phyloP scores from a whole-genome alignment of 768 basidiomycete genomes.

The Suillus hirtellus region DNA sequence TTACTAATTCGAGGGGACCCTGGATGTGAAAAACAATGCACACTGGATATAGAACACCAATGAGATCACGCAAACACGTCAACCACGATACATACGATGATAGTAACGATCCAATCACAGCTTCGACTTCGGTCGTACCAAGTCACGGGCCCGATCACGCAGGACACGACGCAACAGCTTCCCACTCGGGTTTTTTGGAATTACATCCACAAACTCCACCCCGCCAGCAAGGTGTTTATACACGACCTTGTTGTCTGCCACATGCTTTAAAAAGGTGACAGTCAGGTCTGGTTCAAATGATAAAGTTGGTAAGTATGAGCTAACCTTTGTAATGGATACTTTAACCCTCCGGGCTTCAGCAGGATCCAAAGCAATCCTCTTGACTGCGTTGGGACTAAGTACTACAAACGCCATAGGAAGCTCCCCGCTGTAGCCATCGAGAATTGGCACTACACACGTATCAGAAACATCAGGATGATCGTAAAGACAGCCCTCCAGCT shows the following conservation, averaged over 20 bases:
- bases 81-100: neutral
- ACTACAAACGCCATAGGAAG: slow-evolving; percentile 70
- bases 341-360: slow-evolving; percentile 38
- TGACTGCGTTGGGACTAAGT: slow-evolving; percentile 42
- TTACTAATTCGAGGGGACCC: too few relatives aligned
- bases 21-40: too few relatives aligned
- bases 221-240: slow-evolving; percentile 65
- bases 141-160: slow-evolving; percentile 48
- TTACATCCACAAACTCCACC: slow-evolving; percentile 52
- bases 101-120: neutral
- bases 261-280: slow-evolving; percentile 39
- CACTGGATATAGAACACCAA: neutral
- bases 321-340: slow-evolving; percentile 49
- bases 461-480: slow-evolving; percentile 60
- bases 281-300: slow-evolving; percentile 2
- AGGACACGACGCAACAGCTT: slow-evolving; percentile 53
- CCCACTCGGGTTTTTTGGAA: slow-evolving; percentile 68
- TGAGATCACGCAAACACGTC: neutral
- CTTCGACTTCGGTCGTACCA: slow-evolving; percentile 7
- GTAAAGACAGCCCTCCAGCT: slow-evolving; percentile 66
- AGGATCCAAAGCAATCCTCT: slow-evolving; percentile 33
- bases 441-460: slow-evolving; percentile 63
- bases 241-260: slow-evolving; percentile 51
- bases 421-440: slow-evolving; percentile 73
- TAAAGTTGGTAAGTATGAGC: neutral